A percentile compares a stretch with the other conserved stretches of the same genome.
Evolutionary conservation across 768 basidiomycete genomes (phyloP).

Genomic region (Chlorophyllum brunneum): DNA sequence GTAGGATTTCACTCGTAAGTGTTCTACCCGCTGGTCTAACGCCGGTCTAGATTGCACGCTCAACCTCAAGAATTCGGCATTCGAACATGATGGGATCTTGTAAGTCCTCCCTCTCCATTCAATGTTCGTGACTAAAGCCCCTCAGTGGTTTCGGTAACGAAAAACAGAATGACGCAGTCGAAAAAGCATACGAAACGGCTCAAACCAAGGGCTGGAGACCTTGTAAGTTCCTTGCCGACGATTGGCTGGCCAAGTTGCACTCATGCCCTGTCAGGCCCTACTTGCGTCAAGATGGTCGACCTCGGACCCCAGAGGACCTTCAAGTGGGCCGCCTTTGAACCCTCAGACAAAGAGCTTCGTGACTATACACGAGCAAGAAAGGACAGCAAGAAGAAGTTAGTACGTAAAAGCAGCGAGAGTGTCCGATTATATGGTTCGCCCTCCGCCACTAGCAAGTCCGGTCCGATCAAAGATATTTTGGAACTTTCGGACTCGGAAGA

Average conservation of each 20-base stretch:
- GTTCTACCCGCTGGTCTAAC: neutral
- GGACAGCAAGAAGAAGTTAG: constrained; percentile 20
- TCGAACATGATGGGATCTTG: constrained; percentile 60
- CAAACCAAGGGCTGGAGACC: constrained; percentile 55
- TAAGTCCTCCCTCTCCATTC: constrained; percentile 23
- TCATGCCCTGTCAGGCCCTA: constrained; percentile 43
- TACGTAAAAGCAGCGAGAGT: constrained; percentile 17
- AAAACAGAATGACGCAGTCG: constrained; percentile 47
- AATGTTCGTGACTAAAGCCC: neutral
- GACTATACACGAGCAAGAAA: constrained; percentile 34
- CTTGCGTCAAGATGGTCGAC: constrained; percentile 65
- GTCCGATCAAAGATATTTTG: constrained; percentile 21
- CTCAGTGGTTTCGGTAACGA: constrained; percentile 52
- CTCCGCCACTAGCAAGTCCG: constrained; percentile 20
- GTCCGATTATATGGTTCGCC: constrained; percentile 23
- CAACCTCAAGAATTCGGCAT: constrained; percentile 46
- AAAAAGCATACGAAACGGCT: constrained; percentile 55
- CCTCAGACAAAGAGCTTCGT: constrained; percentile 53
- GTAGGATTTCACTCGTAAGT: constrained; percentile 26
- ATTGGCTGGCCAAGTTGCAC: neutral
- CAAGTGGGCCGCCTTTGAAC: constrained; percentile 64
- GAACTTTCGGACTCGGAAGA: constrained; percentile 42
- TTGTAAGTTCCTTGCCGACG: constrained; percentile 33
- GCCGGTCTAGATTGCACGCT: constrained; percentile 46
- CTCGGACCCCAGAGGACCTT: constrained; percentile 49